Percentiles rank a stretch among this genome's conserved stretches.
Conservation (phyloP, 2,329 filamentous ascomycete genomes). For the Colletotrichum horii region DNA sequence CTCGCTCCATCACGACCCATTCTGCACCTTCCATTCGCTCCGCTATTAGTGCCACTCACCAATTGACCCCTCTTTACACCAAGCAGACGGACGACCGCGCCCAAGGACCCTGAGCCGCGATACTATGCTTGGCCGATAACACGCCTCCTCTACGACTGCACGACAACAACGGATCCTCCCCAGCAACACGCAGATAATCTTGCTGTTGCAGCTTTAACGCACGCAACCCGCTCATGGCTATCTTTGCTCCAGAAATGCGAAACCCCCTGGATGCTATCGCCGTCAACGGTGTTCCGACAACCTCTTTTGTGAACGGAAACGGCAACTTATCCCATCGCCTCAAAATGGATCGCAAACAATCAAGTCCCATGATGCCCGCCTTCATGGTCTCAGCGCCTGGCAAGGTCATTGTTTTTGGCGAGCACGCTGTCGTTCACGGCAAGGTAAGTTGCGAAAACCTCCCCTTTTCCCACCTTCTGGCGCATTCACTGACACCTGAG, state of each 20-base stretch:
- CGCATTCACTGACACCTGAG: background rate
- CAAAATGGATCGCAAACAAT: conserved; percentile 59
- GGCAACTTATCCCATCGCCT: conserved; percentile 37
- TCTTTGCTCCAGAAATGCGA: conserved; percentile 33
- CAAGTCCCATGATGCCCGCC: conserved; percentile 76
- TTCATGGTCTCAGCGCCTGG: conserved; percentile 99
- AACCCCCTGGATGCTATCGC: conserved; percentile 29
- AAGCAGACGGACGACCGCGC: background rate
- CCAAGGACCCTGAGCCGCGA: background rate
- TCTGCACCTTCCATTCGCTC: conserved; percentile 7
- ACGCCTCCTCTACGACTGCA: background rate
- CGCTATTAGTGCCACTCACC: conserved; percentile 5
- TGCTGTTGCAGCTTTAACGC: background rate
- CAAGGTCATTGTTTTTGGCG: conserved; percentile 97
- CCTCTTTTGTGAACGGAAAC: conserved; percentile 38
- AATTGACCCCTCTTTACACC: conserved; percentile 15
- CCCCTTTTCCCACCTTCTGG: background rate
- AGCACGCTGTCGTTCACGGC: conserved; percentile 97
- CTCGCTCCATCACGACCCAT: background rate
- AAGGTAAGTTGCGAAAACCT: conserved; percentile 63
- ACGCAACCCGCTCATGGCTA: conserved; percentile 28
- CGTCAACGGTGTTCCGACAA: conserved; percentile 26
- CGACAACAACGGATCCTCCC: background rate
- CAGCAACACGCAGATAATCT: conserved; percentile 27
- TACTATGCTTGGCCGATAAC: background rate